Evolutionary conservation across 805 yeast species (phyloP), one percentile per base, ranked within the genome.

Genomic region (Myxozyma sirexii): DNA sequence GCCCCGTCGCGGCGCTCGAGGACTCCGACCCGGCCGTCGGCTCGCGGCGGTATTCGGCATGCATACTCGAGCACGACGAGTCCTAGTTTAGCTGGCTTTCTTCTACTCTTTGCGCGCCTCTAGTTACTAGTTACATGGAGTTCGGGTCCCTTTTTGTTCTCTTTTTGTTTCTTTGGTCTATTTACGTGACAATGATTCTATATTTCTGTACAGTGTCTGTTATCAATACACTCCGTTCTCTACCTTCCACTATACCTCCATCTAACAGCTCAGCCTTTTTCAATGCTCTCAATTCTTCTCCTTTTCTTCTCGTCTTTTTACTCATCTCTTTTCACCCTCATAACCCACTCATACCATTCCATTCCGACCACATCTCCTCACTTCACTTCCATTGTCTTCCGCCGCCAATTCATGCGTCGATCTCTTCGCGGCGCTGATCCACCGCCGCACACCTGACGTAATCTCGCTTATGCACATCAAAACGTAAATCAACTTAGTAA

Each of bases 1-100:
- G 24, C 6, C 21, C 49, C 23, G 23, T 45, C 21, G 12, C 38
- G 10, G 12, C 26, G 10, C 5, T 21, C 27, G 12, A 21, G 4
- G 35, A 27, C 35, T n/a, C 48, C 8, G n/a, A n/a, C n/a, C 10
- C 45, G 8, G 45, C 7, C 23, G 15, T 23, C 29, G 21, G n/a
- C 29, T 26, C 35, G 7, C 48, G 33, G 6, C 27, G 24, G 15
- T 8, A 23, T 5, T 23, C 38, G 6, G 27, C 26, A 19, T 33
- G 51, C 53, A 48, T 48, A 2, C 6, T 38, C 33, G 54, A 50
- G 19, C 46, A 29, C 38, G 46, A 50, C 27, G 53, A 35, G 43
- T 7, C 35, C 19, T 48, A 35, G 21, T 7, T 15, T 24, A 15
- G 13, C 19, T 17, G 13, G 26, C 8, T 26, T 27, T n/a, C 35